Evolutionary conservation across 176 grass and related monocot species (phyloP), one percentile per base, ranked within the genome.

Genomic region (Aegilops sharonensis): DNA sequence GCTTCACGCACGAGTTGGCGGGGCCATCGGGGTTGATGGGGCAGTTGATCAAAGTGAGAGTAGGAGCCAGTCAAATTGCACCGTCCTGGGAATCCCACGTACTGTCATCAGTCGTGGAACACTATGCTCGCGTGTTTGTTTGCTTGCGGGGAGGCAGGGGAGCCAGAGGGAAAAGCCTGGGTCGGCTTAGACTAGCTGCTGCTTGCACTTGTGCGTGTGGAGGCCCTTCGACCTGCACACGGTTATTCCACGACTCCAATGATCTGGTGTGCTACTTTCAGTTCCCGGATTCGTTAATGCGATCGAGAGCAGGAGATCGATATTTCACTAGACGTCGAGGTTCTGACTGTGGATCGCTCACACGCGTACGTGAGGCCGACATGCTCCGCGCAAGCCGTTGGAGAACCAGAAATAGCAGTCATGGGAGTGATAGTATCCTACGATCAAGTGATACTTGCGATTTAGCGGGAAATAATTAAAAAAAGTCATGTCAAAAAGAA

Each of bases 1-100:
- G 68, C 64, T 9, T n/a, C 21, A 54, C 29, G 64, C 1, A 35
- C 23, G 73, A 67, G 35, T 0, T 23, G n/a, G 14, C 40, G 47
- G 34, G 40, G 9, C 40, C 54, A 57, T 21, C 54, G 17, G 15
- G 17, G 1, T 59, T 36, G 42, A 25, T 23, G 64, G 11, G 21
- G 54, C 42, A 56, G 56, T 54, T 12, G 42, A 85, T 75, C 82
- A 13, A 20, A 72, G 54, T 31, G 60, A 30, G 50, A 65, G 37
- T 14, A 21, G 17, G 61, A 30, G 82, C 61, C 81, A 76, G 85
- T 91, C 89, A 80, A 91, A 87, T 76, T 87, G 75, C 76, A 84
- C 68, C 68, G 81, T 11, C 50, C 64, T 45, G 30, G 8, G 73
- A 65, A 83, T 70, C 54, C 18, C 62, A 61, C 15, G 30, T 24